Conservation (phyloP, 768 basidiomycete genomes). For the Termitomyces sp. region DNA sequence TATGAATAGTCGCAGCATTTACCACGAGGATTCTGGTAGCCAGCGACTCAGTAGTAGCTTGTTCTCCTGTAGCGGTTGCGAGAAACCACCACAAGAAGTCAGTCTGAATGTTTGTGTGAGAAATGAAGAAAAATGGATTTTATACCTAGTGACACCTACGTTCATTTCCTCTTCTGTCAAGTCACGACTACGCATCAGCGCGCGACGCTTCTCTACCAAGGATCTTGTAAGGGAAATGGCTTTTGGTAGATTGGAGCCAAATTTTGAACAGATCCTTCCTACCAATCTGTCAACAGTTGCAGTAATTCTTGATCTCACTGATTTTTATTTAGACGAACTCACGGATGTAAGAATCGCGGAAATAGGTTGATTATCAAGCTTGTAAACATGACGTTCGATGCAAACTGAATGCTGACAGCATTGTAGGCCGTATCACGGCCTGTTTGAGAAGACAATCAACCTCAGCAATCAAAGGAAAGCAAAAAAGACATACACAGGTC, state of each 20-base stretch:
- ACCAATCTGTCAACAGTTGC: not conserved
- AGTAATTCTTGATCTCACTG: no score
- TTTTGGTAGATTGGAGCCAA: not conserved
- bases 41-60: not conserved
- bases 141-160: not conserved
- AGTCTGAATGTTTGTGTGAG: not conserved
- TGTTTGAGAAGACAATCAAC: not conserved
- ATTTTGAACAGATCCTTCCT: not conserved
- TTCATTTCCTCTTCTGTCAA: not conserved
- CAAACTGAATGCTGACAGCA: not conserved
- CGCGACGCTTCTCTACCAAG: not conserved
- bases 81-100: not conserved
- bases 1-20: not conserved
- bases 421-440: not conserved
- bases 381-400: not conserved
- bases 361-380: not conserved
- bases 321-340: not conserved
- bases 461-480: not conserved
- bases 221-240: not conserved
- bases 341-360: not conserved
- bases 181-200: not conserved
- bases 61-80: not conserved
- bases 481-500: not conserved
- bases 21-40: not conserved
- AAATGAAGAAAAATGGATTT: not conserved